Conservation (phyloP, 2,329 filamentous ascomycete species). For the Colletotrichum lini region DNA sequence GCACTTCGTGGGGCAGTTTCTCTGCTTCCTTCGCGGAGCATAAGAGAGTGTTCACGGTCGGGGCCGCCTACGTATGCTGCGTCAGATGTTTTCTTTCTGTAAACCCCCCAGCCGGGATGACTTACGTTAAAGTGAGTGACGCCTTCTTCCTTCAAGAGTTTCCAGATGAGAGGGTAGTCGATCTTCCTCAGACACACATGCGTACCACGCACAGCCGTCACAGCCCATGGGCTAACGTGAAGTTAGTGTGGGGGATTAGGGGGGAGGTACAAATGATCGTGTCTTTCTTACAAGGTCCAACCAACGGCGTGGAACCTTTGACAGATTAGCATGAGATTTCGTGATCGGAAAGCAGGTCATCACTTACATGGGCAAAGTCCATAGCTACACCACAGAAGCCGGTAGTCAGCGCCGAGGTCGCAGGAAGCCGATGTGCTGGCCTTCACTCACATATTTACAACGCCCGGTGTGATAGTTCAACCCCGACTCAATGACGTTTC, state of each 20-base stretch:
- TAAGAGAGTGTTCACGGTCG: conserved; percentile 92
- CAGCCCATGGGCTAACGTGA: conserved; percentile 76
- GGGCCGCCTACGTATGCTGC: conserved; percentile 3
- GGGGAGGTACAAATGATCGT: no score
- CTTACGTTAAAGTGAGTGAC: conserved; percentile 98
- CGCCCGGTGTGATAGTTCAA: conserved; percentile 79
- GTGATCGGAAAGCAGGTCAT: conserved; percentile 54
- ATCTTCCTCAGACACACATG: conserved; percentile 91
- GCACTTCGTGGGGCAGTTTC: conserved; percentile 77
- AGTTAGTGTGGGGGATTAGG: not conserved
- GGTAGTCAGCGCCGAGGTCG: not conserved
- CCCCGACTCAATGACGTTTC: conserved; percentile 89
- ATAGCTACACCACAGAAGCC: conserved; percentile 62
- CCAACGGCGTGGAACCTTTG: conserved; percentile 76
- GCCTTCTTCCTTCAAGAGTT: conserved; percentile 84
- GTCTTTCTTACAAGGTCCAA: conserved; percentile 73
- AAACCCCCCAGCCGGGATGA: conserved; percentile 72
- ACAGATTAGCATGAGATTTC: not conserved
- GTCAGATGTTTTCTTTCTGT: not conserved
- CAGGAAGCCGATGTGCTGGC: not conserved
- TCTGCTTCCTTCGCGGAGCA: conserved; percentile 85
- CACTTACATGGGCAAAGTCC: conserved; percentile 92
- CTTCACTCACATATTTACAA: conserved; percentile 74
- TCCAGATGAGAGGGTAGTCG: conserved; percentile 95
- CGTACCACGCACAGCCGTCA: conserved; percentile 88